A percentile compares a stretch with the other conserved stretches of the same genome.
Conservation (phyloP, 2,329 filamentous ascomycete genomes). For the Hypoxylon sp. region DNA sequence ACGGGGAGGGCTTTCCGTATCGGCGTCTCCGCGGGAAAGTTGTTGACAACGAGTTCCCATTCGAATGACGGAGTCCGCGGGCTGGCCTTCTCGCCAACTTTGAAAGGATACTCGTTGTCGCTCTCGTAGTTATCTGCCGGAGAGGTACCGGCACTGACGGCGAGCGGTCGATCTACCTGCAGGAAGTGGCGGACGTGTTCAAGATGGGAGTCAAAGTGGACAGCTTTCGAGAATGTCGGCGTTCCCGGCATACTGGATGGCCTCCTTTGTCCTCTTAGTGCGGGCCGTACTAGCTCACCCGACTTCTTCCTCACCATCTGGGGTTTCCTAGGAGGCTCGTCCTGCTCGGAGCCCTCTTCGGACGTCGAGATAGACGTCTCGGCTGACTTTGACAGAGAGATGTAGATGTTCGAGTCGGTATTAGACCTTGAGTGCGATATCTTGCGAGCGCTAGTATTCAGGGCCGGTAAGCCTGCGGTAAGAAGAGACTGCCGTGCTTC, state of each 20-base stretch:
- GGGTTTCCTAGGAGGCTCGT: conserved; percentile 73
- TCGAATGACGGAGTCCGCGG: conserved; percentile 67
- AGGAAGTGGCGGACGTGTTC: conserved; percentile 97
- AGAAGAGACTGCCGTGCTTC: conserved; percentile 58
- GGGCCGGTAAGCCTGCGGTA: conserved; percentile 54
- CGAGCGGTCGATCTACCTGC: conserved; percentile 91
- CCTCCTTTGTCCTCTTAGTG: conserved; percentile 80
- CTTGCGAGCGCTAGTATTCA: conserved; percentile 52
- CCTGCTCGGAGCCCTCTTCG: conserved; percentile 68
- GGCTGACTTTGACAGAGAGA: conserved; percentile 53
- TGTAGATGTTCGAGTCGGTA: conserved; percentile 61
- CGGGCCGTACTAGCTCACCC: conserved; percentile 92
- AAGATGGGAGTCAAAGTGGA: conserved; percentile 97
- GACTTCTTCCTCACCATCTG: conserved; percentile 98
- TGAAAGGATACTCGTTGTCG: conserved; percentile 90
- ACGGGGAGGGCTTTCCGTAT: conserved; percentile 72
- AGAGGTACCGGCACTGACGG: conserved; percentile 92
- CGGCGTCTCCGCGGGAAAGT: conserved; percentile 76
- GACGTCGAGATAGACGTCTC: conserved; percentile 61
- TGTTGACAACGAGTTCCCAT: conserved; percentile 86
- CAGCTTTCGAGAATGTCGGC: conserved; percentile 92
- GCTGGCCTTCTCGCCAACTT: conserved; percentile 55
- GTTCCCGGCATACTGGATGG: conserved; percentile 98
- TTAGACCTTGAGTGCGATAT: conserved; percentile 61
- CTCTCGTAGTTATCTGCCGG: conserved; percentile 88